A percentile compares a stretch with the other conserved stretches of the same genome.
These are phyloP conservation scores for Mortierella sp. DNA, from an alignment of 371 early-diverging fungal genomes.

Conservation along the genomic window DNA sequence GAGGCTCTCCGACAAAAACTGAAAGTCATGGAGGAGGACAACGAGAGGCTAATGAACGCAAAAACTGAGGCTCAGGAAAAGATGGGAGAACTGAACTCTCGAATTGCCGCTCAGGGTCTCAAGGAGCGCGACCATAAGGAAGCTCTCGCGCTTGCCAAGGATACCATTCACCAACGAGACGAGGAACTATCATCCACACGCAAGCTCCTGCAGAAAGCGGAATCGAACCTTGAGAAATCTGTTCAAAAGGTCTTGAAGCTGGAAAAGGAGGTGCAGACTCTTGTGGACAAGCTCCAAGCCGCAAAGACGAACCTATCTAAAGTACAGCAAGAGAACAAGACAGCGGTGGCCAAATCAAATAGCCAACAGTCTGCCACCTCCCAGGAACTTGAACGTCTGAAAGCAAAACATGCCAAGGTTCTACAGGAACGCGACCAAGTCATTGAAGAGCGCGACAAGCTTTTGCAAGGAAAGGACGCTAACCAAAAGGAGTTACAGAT, in stretches of 20 bases:
- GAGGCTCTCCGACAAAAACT: slow-evolving; percentile 24
- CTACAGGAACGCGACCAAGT: slow-evolving; percentile 35
- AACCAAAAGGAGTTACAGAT: slow-evolving; percentile 71
- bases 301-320: slow-evolving; percentile 27
- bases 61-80: slow-evolving; percentile 58
- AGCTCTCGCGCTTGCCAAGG: slow-evolving; percentile 63
- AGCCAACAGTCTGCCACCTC: slow-evolving; percentile 17
- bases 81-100: slow-evolving; percentile 50
- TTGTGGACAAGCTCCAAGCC: slow-evolving; percentile 60
- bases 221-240: slow-evolving; percentile 62
- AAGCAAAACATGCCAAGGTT: slow-evolving; percentile 37
- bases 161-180: slow-evolving; percentile 68
- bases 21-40: slow-evolving; percentile 26
- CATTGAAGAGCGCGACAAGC: slow-evolving; percentile 37
- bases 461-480: slow-evolving; percentile 63
- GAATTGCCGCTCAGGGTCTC: slow-evolving; percentile 33
- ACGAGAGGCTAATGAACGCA: slow-evolving; percentile 20
- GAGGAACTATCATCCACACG: slow-evolving; percentile 55
- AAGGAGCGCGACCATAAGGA: slow-evolving; percentile 63
- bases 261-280: slow-evolving; percentile 67
- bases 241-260: slow-evolving; percentile 62
- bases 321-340: slow-evolving; percentile 40
- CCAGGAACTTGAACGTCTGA: slow-evolving; percentile 29
- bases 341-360: slow-evolving; percentile 10
- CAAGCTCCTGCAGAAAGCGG: slow-evolving; percentile 53